Evolutionary conservation across 1,284 basidiomycete species (phyloP).

Genomic region (Microbotryomycetes sp.): DNA sequence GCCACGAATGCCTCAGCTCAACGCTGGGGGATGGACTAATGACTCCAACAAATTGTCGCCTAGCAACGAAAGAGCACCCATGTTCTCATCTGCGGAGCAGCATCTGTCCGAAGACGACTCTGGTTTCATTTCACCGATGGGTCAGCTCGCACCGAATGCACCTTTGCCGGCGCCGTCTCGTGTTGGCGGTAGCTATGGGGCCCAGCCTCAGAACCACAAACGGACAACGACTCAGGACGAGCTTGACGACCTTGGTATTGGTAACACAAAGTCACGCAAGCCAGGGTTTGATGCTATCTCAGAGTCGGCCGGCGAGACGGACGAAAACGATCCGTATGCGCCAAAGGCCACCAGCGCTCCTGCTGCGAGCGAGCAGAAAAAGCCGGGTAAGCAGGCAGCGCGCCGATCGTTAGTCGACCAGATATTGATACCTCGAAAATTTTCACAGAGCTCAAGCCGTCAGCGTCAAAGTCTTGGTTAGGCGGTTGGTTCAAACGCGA

Average conservation of each 20-base stretch:
- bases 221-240: constrained; percentile 53
- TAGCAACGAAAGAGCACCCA: background rate
- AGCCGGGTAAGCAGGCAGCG: constrained; percentile 34
- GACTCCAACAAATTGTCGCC: background rate
- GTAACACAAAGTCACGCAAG: constrained; percentile 55
- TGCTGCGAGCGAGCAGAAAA: constrained; percentile 17
- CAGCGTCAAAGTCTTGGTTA: constrained; percentile 54
- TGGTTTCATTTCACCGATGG: constrained; percentile 37
- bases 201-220: constrained; percentile 15
- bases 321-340: constrained; percentile 11
- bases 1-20: background rate
- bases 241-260: constrained; percentile 83
- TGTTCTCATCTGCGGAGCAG: constrained; percentile 19
- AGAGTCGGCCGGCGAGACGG: constrained; percentile 19
- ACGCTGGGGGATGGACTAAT: background rate
- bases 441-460: constrained; percentile 29
- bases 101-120: constrained; percentile 28
- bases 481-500: constrained; percentile 52
- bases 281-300: constrained; percentile 40
- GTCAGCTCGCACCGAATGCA: constrained; percentile 18
- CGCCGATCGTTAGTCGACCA: constrained; percentile 14
- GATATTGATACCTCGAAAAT: background rate
- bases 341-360: background rate
- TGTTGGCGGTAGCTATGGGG: background rate
- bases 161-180: constrained; percentile 15